Evolutionary conservation across 2,329 filamentous ascomycete genomes (phyloP), one percentile per base, ranked within the genome.

Genomic region (Teratosphaeria viscida): DNA sequence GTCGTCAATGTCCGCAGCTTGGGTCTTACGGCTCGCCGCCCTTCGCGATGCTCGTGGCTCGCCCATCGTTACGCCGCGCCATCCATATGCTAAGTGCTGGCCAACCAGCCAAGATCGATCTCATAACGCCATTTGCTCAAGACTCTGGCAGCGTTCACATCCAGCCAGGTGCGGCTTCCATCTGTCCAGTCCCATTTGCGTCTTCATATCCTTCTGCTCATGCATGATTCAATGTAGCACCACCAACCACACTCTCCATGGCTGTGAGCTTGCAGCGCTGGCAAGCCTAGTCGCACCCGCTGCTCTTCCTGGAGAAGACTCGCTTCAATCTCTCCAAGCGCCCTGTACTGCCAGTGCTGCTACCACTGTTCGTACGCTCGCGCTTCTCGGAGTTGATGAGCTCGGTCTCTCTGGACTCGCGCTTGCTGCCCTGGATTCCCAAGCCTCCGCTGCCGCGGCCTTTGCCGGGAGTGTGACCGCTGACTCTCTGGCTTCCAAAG

Each of bases 221-320:
- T 49, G n/a, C 16, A 19, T 23, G 8, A 23, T 19, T 2, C 2
- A 19, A 5, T 49, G 6, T 19, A 10, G 43, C 43, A 49, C 19
- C 43, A 11, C n/a, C 43, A 23, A 19, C n/a, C 43, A 49, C 10
- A 10, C 43, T 49, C 43, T 19, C 7, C 19, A 16, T 49, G 43
- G 16, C 11, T 49, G 43, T 23, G 19, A 10, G 8, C 8, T 19
- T 11, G 43, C n/a, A 23, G 43, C 43, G 43, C 8, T 5, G 10
- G 16, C 23, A 12, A 35, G 19, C n/a, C 19, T 54, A 52, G 57
- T 62, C 62, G 35, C 52, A n/a, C 23, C 49, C 55, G 56, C 60
- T 60, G n/a, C 49, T 56, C 58, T 60, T 63, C 57, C 56, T 47
- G 37, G 55, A 58, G 39, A 63, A 63, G 47, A 58, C 55, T 53